A percentile compares a stretch with the other conserved stretches of the same genome.
These are phyloP conservation scores for Backusella tarrabulga DNA, from an alignment of 192 early-diverging fungal genomes.

Conservation along the genomic window DNA sequence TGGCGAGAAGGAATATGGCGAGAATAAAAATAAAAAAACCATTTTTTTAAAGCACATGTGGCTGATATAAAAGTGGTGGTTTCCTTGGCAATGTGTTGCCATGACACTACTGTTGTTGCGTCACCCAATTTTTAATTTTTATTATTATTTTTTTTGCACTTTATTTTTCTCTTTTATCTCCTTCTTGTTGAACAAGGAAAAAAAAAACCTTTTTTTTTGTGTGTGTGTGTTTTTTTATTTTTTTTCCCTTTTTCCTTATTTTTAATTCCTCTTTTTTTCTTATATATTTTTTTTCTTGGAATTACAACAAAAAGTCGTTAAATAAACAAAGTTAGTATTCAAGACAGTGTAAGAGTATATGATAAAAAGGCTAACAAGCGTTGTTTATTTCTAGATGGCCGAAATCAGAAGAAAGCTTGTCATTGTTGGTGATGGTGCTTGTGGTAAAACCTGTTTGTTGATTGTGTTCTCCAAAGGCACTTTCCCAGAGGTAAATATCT, in stretches of 20 bases:
- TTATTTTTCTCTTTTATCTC: not conserved
- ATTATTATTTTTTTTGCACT: not conserved
- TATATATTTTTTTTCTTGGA: not conserved
- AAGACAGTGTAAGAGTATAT: not conserved
- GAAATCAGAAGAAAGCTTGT: constrained; percentile 85
- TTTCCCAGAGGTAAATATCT: constrained; percentile 73
- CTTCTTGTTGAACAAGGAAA: too few species aligned
- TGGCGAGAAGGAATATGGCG: not conserved
- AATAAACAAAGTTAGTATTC: not conserved
- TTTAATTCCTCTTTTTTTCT: not conserved
- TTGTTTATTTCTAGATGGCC: constrained; percentile 22
- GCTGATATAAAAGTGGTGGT: not conserved
- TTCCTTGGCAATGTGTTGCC: not conserved
- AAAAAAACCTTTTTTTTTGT: too few species aligned
- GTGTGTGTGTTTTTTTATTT: not conserved
- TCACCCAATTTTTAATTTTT: not conserved
- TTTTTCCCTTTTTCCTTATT: not conserved
- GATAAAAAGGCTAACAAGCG: not conserved
- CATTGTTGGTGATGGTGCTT: constrained; percentile 93
- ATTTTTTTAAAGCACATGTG: not conserved
- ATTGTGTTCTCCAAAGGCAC: constrained; percentile 80
- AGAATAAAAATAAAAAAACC: not conserved
- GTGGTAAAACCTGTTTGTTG: constrained; percentile 90
- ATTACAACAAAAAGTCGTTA: not conserved
- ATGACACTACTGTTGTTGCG: not conserved